Base-by-base conservation (phyloP, 805 yeast species). In the Suhomyces prunicola region DNA sequence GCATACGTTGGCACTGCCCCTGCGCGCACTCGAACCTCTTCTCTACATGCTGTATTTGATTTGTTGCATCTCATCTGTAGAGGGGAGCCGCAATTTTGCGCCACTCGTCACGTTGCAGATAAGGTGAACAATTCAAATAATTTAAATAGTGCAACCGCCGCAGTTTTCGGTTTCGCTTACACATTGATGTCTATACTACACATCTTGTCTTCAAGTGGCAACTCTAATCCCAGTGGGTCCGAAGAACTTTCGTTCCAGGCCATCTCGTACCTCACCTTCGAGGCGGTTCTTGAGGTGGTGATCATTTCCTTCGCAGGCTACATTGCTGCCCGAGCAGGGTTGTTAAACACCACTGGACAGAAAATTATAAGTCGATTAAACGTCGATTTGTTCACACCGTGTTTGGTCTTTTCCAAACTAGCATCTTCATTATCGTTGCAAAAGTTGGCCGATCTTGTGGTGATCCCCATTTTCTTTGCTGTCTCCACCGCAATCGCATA, bases 381-480 rank as follows among this genome's bases (percentile, higher is more conserved):
- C 65, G 97, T 94, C 36, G 93, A 90, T 70, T 73, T 93, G 50
- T 93, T 94, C 76, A 94, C 98, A 19, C 98, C 99, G 6, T 92
- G 97, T 60, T 82, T 93, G 76, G 91, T 93, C 61, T 94, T 93
- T 70, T 81, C 90, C 58, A 94, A 94, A 68, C 75, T 83, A 51
- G 86, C 85, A 17, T 77, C 84, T 6, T 78, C 84, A 17, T 72
- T 94, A 46, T 86, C 94, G 5, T 69, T 92, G 55, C 78, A 84
- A 59, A 92, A 90, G 63, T 79, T 94, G 63, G 65, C 86, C 41
- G 97, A 93, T 64, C 82, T 93, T 47, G 80, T 89, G 46, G 74
- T 92, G 48, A 90, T 93, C 54, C 99, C 99, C 10, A 70, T 91
- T 8, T 83, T 93, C 57, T 93, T 81, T 67, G 90, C 84, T n/a